Conservation (phyloP, 1,284 basidiomycete genomes). For the Thecaphora thlaspeos region DNA sequence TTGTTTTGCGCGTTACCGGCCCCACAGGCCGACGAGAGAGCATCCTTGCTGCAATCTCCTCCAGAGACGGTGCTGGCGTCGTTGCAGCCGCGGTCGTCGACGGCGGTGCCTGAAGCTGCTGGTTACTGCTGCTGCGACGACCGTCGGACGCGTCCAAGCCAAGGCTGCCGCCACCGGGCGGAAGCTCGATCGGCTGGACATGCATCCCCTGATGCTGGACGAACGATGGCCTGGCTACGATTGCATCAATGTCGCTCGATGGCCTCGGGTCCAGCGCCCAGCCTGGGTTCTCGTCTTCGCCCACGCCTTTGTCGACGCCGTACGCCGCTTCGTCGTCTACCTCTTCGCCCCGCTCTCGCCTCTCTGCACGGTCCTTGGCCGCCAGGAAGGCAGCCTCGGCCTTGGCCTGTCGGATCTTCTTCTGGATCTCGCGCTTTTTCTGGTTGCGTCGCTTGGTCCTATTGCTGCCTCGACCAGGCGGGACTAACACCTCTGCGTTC, state of each 20-base stretch:
- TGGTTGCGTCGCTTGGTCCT: slow-evolving; percentile 38
- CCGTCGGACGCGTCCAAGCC: slow-evolving; percentile 1
- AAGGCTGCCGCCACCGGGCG: slow-evolving; percentile 10
- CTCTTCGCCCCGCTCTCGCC: not conserved
- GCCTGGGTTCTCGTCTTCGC: not conserved
- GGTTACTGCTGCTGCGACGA: too few relatives aligned
- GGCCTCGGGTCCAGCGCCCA: not conserved
- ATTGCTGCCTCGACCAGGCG: slow-evolving; percentile 31
- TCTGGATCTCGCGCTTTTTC: slow-evolving; percentile 18
- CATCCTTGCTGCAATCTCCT: slow-evolving; percentile 12
- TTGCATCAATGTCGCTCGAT: not conserved
- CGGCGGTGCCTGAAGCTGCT: too few relatives aligned
- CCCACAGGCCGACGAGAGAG: slow-evolving; percentile 12
- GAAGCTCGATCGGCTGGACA: not conserved
- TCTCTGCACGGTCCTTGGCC: slow-evolving; percentile 1
- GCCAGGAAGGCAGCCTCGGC: not conserved
- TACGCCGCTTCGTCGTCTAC: not conserved
- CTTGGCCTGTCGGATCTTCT: not conserved
- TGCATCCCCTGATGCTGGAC: not conserved
- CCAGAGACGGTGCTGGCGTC: slow-evolving; percentile 3
- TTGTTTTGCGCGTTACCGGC: not conserved
- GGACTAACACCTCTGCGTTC: slow-evolving; percentile 1
- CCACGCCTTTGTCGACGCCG: slow-evolving; percentile 1
- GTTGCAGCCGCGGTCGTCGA: too few relatives aligned
- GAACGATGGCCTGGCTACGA: not conserved